Percentiles rank a stretch among this genome's conserved stretches.
Conservation (phyloP, 2,329 filamentous ascomycete species). For the Colletotrichum sp. region DNA sequence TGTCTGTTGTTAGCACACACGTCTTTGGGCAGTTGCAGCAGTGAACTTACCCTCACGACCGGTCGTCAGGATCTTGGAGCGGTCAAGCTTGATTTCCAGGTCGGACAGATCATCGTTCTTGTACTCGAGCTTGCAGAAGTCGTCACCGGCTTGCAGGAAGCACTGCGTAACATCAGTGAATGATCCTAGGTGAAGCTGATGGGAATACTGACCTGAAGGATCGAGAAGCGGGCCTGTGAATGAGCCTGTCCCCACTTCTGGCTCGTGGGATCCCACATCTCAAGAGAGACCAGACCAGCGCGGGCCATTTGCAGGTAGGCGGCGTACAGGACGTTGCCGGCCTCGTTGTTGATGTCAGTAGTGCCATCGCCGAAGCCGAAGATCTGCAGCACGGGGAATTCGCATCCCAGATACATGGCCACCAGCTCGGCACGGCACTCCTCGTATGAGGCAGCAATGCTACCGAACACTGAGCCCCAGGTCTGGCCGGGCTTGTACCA, state of each 20-base stretch:
- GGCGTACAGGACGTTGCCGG: constrained; percentile 86
- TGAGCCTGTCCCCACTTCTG: constrained; percentile 93
- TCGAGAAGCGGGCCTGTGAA: constrained; percentile 90
- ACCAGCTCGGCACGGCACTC: constrained; percentile 95
- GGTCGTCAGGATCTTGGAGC: constrained; percentile 82
- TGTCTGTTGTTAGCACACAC: constrained; percentile 32
- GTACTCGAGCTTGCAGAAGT: constrained; percentile 85
- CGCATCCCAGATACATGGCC: constrained; percentile 85
- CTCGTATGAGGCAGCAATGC: constrained; percentile 87
- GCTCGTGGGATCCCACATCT: constrained; percentile 93
- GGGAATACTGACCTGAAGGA: constrained; percentile 60
- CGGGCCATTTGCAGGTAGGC: constrained; percentile 94
- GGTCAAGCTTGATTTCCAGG: constrained; percentile 81
- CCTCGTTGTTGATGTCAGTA: constrained; percentile 73
- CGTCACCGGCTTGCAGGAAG: constrained; percentile 84
- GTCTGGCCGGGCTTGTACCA: constrained; percentile 97
- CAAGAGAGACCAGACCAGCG: constrained; percentile 85
- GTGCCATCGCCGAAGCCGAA: constrained; percentile 88
- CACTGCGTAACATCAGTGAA: constrained; percentile 47
- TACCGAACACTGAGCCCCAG: constrained; percentile 91
- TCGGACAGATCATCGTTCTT: constrained; percentile 77
- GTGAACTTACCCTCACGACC: constrained; percentile 68
- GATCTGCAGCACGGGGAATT: constrained; percentile 86
- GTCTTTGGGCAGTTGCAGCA: not conserved
- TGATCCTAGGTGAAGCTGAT: not conserved